These are phyloP conservation scores for Candida boleticola DNA, from an alignment of 805 yeast genomes.

Conservation along the genomic window DNA sequence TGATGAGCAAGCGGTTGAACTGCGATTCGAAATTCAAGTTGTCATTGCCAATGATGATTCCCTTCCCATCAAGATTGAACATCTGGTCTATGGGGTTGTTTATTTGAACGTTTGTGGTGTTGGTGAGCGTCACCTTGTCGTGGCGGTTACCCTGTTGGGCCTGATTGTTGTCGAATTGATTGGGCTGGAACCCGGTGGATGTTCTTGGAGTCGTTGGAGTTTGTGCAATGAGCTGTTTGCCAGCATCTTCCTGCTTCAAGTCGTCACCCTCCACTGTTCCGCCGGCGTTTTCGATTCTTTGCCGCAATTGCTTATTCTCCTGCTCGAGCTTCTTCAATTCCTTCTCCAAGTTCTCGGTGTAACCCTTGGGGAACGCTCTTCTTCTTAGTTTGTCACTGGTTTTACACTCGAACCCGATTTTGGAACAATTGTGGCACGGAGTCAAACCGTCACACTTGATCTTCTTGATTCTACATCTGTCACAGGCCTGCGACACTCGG, in stretches of 20 bases:
- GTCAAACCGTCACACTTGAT: slow-evolving; percentile 72
- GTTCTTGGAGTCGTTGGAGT: not conserved
- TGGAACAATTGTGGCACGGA: slow-evolving; percentile 68
- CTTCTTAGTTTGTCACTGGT: slow-evolving; percentile 73
- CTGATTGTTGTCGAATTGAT: no score
- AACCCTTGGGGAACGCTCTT: slow-evolving; percentile 78
- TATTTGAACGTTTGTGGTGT: slow-evolving; percentile 21
- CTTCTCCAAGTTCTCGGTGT: slow-evolving; percentile 70
- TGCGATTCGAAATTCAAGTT: slow-evolving; percentile 45
- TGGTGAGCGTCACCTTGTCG: not conserved
- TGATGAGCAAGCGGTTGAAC: slow-evolving; percentile 42
- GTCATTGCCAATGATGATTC: slow-evolving; percentile 44
- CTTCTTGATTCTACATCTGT: slow-evolving; percentile 73
- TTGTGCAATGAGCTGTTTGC: not conserved
- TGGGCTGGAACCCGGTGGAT: no score
- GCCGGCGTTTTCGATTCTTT: slow-evolving; percentile 24
- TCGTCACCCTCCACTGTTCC: not conserved
- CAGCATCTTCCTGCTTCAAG: not conserved
- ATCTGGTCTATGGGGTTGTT: slow-evolving; percentile 47
- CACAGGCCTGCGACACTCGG: slow-evolving; percentile 80
- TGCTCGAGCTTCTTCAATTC: slow-evolving; percentile 61
- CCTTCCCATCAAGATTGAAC: slow-evolving; percentile 41
- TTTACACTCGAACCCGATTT: slow-evolving; percentile 64
- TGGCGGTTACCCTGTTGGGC: not conserved
- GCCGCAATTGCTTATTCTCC: slow-evolving; percentile 42